Base-by-base conservation (phyloP, 306 rosid species). In the Senna siamea region DNA sequence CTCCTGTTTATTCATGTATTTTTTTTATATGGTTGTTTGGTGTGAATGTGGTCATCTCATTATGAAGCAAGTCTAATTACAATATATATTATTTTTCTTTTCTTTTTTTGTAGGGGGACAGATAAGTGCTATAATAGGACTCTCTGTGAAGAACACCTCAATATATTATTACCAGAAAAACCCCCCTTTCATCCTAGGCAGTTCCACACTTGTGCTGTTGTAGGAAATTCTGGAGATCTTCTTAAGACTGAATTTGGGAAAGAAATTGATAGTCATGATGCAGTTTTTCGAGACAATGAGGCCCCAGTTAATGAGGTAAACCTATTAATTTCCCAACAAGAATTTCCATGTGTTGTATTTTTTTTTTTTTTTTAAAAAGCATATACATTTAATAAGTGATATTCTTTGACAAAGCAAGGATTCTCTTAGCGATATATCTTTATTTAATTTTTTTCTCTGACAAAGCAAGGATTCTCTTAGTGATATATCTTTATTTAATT, bases 161-260 rank as follows among this genome's bases (percentile, higher is more conserved):
- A 92, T 80, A 72, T 92, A 81, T 72, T 94, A 74, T 84, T 94
- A 62, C 98, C 98, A 9, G 88, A 88, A 20, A 89, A 88, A 74
- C 92, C 97, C 26, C 97, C 98, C 69, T 94, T 94, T 76, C 94
- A 84, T 78, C 98, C 98, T 51, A 76, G 85, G 58, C 98, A 94
- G 63, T 94, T 94, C 70, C 86, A 17, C 60, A 81, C 85, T 1
- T 94, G 97, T 81, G 98, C 98, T 52, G 98, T 94, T 85, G 98
- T 94, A 71, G 98, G 98, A 70, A 94, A 94, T 76, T 92, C 98
- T 14, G 98, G 98, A 62, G 98, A 94, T 83, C 98, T 94, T 82
- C 83, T 94, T 70, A 89, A 88, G 78, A 94, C 93, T 0, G 79
- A 84, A 70, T 94, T 88, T 72, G 98, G 98, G 34, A 7, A 86